Conservation (phyloP, 805 yeast species). For the Zygoascus bituminiphila region DNA sequence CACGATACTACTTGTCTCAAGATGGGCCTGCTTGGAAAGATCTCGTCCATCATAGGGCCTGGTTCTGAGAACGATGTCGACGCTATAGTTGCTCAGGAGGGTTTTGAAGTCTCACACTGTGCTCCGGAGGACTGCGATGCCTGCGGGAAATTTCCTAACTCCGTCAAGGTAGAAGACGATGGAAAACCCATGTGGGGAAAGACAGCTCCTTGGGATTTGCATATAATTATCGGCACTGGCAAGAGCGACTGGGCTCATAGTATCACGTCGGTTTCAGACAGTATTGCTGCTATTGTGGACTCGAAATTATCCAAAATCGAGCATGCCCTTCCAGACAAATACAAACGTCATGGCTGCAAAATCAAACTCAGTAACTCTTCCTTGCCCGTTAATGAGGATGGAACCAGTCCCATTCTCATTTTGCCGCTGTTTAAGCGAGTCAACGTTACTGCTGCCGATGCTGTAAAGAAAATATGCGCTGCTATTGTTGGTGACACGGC, state of each 20-base stretch:
- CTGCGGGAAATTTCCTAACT: slow-evolving; percentile 48
- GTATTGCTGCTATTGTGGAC: slow-evolving; percentile 28
- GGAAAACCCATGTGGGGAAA: slow-evolving; percentile 53
- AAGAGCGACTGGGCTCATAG: slow-evolving; percentile 78
- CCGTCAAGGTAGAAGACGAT: slow-evolving; percentile 38
- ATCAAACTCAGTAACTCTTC: slow-evolving; percentile 6
- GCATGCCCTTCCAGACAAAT: not conserved
- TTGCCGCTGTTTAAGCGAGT: slow-evolving; percentile 73
- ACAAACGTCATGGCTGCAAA: not conserved
- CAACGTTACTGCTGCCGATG: slow-evolving; percentile 39
- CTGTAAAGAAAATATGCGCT: slow-evolving; percentile 34
- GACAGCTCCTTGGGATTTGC: slow-evolving; percentile 60
- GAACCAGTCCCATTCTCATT: slow-evolving; percentile 35
- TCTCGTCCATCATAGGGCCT: not conserved
- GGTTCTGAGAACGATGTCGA: not conserved
- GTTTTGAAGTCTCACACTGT: slow-evolving; percentile 42
- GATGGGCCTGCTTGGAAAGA: not conserved
- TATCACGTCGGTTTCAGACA: slow-evolving; percentile 41
- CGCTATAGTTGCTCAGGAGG: slow-evolving; percentile 8
- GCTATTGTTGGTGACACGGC: slow-evolving; percentile 28
- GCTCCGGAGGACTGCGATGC: slow-evolving; percentile 42
- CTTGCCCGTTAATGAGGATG: slow-evolving; percentile 4
- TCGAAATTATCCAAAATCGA: not conserved
- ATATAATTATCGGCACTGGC: slow-evolving; percentile 76
- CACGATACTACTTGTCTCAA: no score